phyloP scores from a whole-genome alignment of 495 filamentous ascomycete genomes.

The Melanomma pulvis-pyrius region DNA sequence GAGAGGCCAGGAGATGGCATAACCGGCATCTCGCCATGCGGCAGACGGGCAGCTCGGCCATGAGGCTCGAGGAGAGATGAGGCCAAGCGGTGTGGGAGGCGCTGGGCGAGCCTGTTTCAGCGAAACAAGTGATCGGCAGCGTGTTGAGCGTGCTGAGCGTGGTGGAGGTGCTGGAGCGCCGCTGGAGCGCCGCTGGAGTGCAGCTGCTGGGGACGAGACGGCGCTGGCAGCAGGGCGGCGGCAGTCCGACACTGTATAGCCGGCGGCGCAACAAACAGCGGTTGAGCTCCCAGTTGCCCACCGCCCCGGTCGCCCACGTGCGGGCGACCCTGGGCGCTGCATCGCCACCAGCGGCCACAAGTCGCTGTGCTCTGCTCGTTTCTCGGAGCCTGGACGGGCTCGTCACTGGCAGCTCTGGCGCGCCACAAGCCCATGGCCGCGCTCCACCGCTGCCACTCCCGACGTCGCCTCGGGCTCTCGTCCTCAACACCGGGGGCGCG shows the following conservation, averaged over 20 bases:
- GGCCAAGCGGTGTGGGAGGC: conserved; percentile 14
- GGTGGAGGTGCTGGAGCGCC: not conserved
- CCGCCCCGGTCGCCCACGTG: conserved; percentile 18
- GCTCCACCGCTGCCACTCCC: not conserved
- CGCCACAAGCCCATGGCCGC: not conserved
- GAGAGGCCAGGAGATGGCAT: conserved; percentile 27
- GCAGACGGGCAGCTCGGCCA: not conserved
- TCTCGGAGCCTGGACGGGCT: not conserved
- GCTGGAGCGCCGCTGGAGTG: not conserved
- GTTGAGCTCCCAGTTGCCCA: no score
- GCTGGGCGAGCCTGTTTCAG: conserved; percentile 27
- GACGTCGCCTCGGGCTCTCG: not conserved
- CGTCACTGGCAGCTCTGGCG: not conserved
- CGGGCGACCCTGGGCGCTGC: not conserved
- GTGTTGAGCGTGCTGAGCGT: not conserved
- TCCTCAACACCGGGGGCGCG: not conserved
- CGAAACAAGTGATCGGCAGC: conserved; percentile 21
- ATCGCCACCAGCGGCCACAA: not conserved
- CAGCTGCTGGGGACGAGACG: not conserved
- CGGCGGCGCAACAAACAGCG: no score
- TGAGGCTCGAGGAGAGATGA: conserved; percentile 7
- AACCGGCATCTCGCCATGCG: conserved; percentile 1
- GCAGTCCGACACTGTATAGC: not conserved
- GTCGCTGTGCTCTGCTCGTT: not conserved
- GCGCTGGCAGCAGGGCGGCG: no score